Percentiles rank a stretch among this genome's conserved stretches.
These are phyloP conservation scores for Rhizoclosmatium globosum DNA, from an alignment of 192 early-diverging fungal species.

Conservation along the genomic window DNA sequence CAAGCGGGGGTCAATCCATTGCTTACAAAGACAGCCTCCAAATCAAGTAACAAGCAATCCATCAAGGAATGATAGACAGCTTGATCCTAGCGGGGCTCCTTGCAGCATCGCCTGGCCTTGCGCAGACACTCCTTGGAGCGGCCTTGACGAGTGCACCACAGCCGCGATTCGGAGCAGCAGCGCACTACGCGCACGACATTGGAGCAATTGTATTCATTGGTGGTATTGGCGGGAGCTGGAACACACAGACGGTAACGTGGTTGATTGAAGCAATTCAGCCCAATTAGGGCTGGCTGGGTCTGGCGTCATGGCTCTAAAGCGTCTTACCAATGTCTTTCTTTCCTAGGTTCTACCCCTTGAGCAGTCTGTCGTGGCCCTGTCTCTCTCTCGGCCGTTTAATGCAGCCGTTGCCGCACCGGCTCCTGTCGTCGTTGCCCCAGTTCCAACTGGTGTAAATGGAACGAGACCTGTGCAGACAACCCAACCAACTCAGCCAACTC, in stretches of 20 bases:
- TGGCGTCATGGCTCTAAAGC: background rate
- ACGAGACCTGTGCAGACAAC: too few species aligned
- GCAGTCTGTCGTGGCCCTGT: background rate
- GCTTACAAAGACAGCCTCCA: too few species aligned
- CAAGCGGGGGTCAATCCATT: too few species aligned
- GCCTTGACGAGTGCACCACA: too few species aligned
- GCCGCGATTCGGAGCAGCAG: constrained; percentile 28
- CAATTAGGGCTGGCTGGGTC: background rate
- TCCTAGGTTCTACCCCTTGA: constrained; percentile 1
- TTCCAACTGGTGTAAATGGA: too few species aligned
- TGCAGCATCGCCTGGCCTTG: too few species aligned
- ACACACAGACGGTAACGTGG: background rate
- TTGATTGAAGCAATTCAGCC: too few species aligned
- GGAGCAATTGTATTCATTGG: constrained; percentile 17
- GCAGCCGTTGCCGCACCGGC: background rate
- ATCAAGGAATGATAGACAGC: too few species aligned
- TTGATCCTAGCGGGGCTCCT: too few species aligned
- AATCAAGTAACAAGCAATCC: too few species aligned
- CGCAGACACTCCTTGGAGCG: too few species aligned
- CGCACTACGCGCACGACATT: constrained; percentile 2
- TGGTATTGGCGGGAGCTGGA: constrained; percentile 9
- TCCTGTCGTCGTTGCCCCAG: background rate
- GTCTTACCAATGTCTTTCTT: background rate
- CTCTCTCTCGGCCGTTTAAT: background rate
- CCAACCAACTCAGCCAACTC: too few species aligned